Percentiles rank a stretch among this genome's conserved stretches.
Evolutionary conservation across 2,329 filamentous ascomycete species (phyloP).

Genomic region (Talaromyces islandicus): DNA sequence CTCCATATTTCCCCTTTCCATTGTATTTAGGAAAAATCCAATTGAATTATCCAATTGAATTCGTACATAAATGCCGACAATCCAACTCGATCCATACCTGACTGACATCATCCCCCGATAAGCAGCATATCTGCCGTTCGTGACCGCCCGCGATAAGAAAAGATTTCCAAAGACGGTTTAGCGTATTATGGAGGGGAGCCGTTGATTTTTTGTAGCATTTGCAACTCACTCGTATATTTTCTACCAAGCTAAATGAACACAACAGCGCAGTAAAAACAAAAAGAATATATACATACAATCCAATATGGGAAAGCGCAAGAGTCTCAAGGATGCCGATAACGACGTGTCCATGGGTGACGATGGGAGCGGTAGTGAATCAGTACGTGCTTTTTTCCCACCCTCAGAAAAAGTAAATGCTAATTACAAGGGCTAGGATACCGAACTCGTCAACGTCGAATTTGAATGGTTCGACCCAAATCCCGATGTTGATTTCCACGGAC

Average conservation of each 20-base stretch:
- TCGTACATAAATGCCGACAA: no score
- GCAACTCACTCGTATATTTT: background rate
- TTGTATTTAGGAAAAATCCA: no score
- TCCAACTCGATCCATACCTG: background rate
- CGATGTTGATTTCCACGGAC: conserved; percentile 87
- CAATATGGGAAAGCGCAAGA: conserved; percentile 48
- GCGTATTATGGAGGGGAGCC: background rate
- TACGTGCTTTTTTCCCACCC: background rate
- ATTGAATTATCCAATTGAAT: no score
- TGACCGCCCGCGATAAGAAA: conserved; percentile 12
- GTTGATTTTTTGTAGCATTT: background rate
- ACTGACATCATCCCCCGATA: background rate
- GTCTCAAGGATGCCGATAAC: conserved; percentile 39
- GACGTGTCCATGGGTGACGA: conserved; percentile 32
- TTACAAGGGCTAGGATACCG: conserved; percentile 62
- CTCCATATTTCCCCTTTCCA: no score
- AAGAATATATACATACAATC: background rate
- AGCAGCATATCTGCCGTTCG: conserved; percentile 1
- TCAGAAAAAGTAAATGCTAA: no score
- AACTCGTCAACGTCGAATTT: conserved; percentile 92
- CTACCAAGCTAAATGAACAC: background rate
- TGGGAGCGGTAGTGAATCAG: conserved; percentile 32
- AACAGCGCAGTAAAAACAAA: background rate
- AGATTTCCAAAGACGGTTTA: conserved; percentile 9
- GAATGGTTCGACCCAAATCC: conserved; percentile 97